Conservation (phyloP, 805 yeast species). For the Spathaspora hagerdaliae region DNA sequence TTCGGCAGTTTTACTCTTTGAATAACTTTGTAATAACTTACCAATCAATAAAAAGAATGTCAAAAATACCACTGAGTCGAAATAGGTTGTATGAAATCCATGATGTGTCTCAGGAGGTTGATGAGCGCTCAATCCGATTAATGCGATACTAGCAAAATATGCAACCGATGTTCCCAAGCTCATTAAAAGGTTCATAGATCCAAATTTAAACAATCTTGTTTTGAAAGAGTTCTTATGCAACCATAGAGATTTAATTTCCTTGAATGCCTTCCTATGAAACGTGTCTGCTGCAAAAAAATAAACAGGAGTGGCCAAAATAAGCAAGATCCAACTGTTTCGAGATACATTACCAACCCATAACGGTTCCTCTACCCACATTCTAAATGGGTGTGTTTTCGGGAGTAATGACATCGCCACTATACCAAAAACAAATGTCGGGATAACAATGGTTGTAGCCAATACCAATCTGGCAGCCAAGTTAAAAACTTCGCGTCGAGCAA, state of each 20-base stretch:
- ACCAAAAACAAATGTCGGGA: conserved; percentile 68
- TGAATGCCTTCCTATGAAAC: conserved; percentile 63
- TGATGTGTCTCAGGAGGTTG: conserved; percentile 14
- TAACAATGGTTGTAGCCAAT: conserved; percentile 50
- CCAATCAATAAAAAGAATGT: conserved; percentile 72
- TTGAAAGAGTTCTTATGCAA: conserved; percentile 48
- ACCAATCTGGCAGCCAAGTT: conserved; percentile 44
- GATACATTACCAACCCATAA: conserved; percentile 60
- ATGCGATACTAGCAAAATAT: conserved; percentile 61
- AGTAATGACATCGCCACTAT: conserved; percentile 65
- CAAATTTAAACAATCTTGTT: conserved; percentile 61
- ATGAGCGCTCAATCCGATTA: conserved; percentile 45
- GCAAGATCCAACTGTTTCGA: conserved; percentile 61
- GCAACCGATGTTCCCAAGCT: conserved; percentile 70
- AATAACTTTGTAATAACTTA: conserved; percentile 59
- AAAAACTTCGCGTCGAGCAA: conserved; percentile 47
- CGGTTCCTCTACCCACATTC: conserved; percentile 57
- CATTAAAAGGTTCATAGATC: conserved; percentile 75
- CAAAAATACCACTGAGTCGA: conserved; percentile 75
- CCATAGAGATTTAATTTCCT: conserved; percentile 60
- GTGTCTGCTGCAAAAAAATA: conserved; percentile 72
- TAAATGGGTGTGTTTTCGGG: conserved; percentile 35
- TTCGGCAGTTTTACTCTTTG: conserved; percentile 64
- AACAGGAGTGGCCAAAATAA: conserved; percentile 65
- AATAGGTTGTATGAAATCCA: conserved; percentile 62